These are phyloP conservation scores for Backusella sp. DNA, from an alignment of 192 early-diverging fungal species.

Conservation along the genomic window DNA sequence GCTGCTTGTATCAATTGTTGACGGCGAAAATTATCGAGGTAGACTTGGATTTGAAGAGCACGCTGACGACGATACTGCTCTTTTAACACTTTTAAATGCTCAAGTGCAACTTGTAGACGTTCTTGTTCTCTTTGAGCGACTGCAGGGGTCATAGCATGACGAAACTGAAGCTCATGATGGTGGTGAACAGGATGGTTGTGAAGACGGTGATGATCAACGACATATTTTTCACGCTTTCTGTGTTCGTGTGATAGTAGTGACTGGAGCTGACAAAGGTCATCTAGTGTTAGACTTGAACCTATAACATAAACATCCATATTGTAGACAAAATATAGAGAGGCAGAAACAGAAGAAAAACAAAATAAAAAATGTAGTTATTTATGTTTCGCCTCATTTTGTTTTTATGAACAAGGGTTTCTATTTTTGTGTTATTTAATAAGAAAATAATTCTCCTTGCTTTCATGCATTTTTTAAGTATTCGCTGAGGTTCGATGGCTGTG, in stretches of 20 bases:
- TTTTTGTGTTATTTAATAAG: neutral
- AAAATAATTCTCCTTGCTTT: neutral
- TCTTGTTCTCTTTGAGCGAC: neutral
- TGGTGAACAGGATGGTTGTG: neutral
- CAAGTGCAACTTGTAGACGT: constrained; percentile 4
- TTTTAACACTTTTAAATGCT: neutral
- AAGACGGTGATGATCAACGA: neutral
- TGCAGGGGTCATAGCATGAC: constrained; percentile 1
- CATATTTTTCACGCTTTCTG: neutral
- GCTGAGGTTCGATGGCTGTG: neutral
- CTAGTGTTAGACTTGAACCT: neutral
- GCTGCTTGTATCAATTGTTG: neutral
- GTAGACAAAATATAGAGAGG: no score
- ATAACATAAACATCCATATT: neutral
- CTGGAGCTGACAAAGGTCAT: constrained; percentile 10
- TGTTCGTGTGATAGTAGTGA: constrained; percentile 13
- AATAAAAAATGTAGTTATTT: neutral
- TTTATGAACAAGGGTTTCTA: neutral
- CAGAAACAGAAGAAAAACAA: neutral
- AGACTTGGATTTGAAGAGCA: neutral
- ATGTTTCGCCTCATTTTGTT: neutral
- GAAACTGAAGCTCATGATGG: constrained; percentile 3
- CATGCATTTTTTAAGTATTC: neutral
- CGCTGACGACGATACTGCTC: constrained; percentile 13
- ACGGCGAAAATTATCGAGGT: neutral